These are phyloP conservation scores for Reutealis trisperma DNA, from an alignment of 345 rosid genomes.

Conservation along the genomic window DNA sequence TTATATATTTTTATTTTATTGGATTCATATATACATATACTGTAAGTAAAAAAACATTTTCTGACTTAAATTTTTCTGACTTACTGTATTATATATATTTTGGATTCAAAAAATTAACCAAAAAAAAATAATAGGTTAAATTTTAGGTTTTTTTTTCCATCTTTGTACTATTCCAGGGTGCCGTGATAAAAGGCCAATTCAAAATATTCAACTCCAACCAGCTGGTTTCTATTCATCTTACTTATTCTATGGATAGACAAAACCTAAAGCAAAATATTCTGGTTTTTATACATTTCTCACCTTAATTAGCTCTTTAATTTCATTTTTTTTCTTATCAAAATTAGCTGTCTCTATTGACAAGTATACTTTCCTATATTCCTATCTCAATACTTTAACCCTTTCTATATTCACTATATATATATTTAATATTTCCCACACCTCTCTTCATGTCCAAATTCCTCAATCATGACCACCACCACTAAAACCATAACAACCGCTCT, in stretches of 20 bases:
- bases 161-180: background rate
- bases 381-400: background rate
- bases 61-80: too few relatives aligned
- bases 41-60: too few relatives aligned
- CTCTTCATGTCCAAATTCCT: background rate
- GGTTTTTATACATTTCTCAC: background rate
- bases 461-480: background rate
- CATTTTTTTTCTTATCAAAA: background rate
- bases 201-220: background rate
- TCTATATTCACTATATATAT: too few relatives aligned
- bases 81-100: too few relatives aligned
- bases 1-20: too few relatives aligned
- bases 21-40: too few relatives aligned
- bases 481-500: slow-evolving; percentile 8
- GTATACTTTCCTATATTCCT: too few relatives aligned
- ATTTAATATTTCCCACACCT: background rate
- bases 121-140: background rate
- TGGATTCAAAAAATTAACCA: too few relatives aligned
- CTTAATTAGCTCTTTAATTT: background rate
- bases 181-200: background rate
- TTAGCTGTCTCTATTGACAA: background rate
- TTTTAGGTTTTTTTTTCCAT: background rate
- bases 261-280: too few relatives aligned
- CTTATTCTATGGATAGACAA: background rate
- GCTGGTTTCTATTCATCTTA: background rate